Conservation (phyloP, 345 rosid species). For the Eutrema heterophyllum region DNA sequence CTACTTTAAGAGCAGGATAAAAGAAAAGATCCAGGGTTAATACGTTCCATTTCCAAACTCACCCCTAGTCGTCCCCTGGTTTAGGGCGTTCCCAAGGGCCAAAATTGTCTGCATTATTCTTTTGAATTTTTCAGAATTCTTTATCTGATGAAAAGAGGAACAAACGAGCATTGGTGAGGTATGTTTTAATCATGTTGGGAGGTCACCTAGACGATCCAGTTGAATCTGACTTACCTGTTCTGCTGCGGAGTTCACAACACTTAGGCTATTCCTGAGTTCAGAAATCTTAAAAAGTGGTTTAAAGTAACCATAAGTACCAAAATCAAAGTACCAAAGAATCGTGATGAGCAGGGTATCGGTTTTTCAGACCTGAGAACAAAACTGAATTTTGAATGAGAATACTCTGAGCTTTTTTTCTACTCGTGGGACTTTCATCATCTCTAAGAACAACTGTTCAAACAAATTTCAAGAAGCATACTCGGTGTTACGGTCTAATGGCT, state of each 20-base stretch:
- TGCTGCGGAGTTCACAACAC: constrained; percentile 67
- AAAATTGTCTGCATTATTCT: constrained; percentile 96
- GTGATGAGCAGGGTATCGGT: neutral
- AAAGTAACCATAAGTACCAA: constrained; percentile 15
- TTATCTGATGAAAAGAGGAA: constrained; percentile 20
- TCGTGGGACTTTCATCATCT: constrained; percentile 86
- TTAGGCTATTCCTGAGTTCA: constrained; percentile 68
- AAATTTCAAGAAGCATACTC: constrained; percentile 21
- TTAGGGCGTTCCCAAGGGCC: constrained; percentile 88
- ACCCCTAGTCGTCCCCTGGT: constrained; percentile 98
- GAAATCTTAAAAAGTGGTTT: constrained; percentile 46
- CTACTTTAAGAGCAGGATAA: constrained; percentile 5
- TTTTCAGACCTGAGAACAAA: constrained; percentile 61
- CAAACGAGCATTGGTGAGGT: neutral
- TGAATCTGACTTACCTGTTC: constrained; percentile 57
- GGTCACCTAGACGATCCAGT: neutral
- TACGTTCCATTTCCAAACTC: constrained; percentile 28
- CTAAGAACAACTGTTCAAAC: constrained; percentile 70
- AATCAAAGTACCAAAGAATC: neutral
- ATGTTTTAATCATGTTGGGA: neutral
- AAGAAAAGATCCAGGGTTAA: neutral
- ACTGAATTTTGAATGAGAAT: constrained; percentile 89
- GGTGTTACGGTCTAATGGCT: constrained; percentile 4
- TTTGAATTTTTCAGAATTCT: constrained; percentile 58
- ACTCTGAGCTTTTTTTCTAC: constrained; percentile 90